Conservation (phyloP, 2,329 filamentous ascomycete genomes). For the Fusarium sp. region DNA sequence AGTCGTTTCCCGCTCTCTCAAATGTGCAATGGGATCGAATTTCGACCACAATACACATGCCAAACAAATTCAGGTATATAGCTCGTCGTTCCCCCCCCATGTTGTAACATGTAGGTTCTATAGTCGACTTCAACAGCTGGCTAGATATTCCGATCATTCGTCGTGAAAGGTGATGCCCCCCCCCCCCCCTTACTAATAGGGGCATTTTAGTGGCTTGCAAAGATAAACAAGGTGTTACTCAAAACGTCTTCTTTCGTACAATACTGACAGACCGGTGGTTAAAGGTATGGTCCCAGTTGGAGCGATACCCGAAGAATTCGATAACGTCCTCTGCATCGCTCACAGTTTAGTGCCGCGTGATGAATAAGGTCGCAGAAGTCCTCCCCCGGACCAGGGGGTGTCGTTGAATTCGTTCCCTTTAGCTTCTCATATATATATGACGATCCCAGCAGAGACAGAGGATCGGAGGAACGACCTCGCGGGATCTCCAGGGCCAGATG, state of each 20-base stretch:
- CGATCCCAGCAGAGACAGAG: background rate
- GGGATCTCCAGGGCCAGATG: too few species aligned
- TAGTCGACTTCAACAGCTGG: background rate
- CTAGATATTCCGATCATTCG: background rate
- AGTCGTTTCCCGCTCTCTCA: background rate
- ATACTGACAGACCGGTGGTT: background rate
- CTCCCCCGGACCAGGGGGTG: background rate
- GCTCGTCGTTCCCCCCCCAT: background rate
- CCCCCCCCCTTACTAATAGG: background rate
- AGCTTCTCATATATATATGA: background rate
- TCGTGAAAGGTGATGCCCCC: too few species aligned
- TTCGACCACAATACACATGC: background rate
- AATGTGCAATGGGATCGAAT: background rate
- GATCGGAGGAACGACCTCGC: background rate
- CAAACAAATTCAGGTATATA: background rate
- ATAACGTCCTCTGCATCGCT: background rate
- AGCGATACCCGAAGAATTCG: background rate
- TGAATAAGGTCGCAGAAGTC: background rate
- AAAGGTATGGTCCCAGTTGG: background rate
- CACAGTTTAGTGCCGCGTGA: background rate
- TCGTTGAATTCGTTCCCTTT: background rate
- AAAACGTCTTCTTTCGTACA: background rate
- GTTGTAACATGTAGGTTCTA: background rate
- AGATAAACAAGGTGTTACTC: background rate
- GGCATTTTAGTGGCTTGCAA: background rate